A percentile compares a stretch with the other conserved stretches of the same genome.
These are phyloP conservation scores for Chaetomiaceae sp. DNA, from an alignment of 2,329 filamentous ascomycete species.

Conservation along the genomic window DNA sequence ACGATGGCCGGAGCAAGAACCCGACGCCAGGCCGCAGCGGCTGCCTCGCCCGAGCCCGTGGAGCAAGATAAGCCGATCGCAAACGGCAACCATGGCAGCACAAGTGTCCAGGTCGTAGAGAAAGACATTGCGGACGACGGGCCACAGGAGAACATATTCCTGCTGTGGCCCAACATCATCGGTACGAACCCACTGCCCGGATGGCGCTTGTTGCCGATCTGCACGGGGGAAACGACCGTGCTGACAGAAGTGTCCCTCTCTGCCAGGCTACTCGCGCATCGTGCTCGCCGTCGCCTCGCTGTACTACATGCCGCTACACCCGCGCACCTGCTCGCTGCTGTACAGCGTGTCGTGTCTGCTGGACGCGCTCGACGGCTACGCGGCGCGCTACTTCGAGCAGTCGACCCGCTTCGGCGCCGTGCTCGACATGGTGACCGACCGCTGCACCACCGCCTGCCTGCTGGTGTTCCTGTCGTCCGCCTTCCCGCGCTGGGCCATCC, in stretches of 20 bases:
- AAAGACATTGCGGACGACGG: slow-evolving; percentile 32
- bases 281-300: slow-evolving; percentile 82
- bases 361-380: slow-evolving; percentile 89
- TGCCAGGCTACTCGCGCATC: slow-evolving; percentile 66
- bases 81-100: slow-evolving; percentile 30
- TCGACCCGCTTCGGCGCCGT: slow-evolving; percentile 94
- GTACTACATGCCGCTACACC: slow-evolving; percentile 98
- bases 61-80: slow-evolving; percentile 16
- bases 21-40: slow-evolving; percentile 20
- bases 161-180: slow-evolving; percentile 78
- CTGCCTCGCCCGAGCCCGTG: slow-evolving; percentile 15
- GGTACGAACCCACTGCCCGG: no score
- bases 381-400: slow-evolving; percentile 83
- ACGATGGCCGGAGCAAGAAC: slow-evolving; percentile 27
- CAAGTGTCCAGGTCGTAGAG: slow-evolving; percentile 31
- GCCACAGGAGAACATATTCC: slow-evolving; percentile 66
- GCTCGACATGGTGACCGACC: slow-evolving; percentile 97
- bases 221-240: no score
- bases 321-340: slow-evolving; percentile 84
- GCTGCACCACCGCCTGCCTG: slow-evolving; percentile 91
- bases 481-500: slow-evolving; percentile 86
- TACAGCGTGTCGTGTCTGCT: slow-evolving; percentile 94
- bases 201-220: no score
- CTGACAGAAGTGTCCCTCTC: no score
- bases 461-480: slow-evolving; percentile 92